Evolutionary conservation across 257 asterid species (phyloP), one percentile per base, ranked within the genome.

Genomic region (Lycium barbarum): DNA sequence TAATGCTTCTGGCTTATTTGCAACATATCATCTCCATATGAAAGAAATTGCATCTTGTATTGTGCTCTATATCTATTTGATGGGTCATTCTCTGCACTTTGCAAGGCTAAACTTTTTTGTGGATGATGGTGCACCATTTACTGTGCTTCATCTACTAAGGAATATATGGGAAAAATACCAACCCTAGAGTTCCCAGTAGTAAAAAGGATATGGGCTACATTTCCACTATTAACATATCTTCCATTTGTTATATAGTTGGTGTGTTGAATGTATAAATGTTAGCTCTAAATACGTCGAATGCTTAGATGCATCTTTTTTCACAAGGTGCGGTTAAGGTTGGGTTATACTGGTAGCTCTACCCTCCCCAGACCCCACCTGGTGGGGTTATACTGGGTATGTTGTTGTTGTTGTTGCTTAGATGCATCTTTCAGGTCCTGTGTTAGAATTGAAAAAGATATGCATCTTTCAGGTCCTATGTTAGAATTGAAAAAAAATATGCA

Each of bases 221-320:
- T 73, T 73, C 47, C 59, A 45, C 80, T 20, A 72, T 45, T 72
- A 53, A 10, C 18, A 40, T 72, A 6, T 45, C 36, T 72, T 10
- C 58, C 58, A 45, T 73, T 72, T n/a, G 45, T 9, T 18, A 12
- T 51, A 49, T 74, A 74, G 20, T 74, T 74, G 81, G 36, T 51
- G 62, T 49, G 12, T 74, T 74, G 81, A 13, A 74, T 49, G 81
- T 74, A 74, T 74, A 74, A 51, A 49, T 51, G 47, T 14, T 76
- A 63, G 8, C 82, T 76, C 9, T 51, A 51, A 76, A 20, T 51
- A 76, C 3, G 8, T 7, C 10, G 18, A 74, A 49, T 49, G 45
- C 63, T 76, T 51, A 12, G 13, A 22, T 49, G 13, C 81, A 22
- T 74, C 62, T 49, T 49, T 74, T 26, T 26, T 26, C 1, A 26